Conservation (phyloP, 2,329 filamentous ascomycete genomes). For the Botrytis hyacinthi region DNA sequence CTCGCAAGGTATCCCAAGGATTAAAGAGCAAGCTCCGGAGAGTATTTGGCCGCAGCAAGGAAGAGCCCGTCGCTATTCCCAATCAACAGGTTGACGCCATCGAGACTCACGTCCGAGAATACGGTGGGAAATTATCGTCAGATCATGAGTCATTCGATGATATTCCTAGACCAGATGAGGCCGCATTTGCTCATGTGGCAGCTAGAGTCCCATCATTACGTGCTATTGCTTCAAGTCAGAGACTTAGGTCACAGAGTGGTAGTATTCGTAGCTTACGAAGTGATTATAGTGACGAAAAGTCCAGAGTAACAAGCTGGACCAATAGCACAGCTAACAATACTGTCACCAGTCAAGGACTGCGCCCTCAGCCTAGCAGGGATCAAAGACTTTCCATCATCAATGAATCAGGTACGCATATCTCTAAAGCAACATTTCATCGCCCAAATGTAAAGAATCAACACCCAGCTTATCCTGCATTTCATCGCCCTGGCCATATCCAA, state of each 20-base stretch:
- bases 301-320: conserved; percentile 69
- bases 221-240: conserved; percentile 46
- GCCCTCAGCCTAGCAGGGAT: conserved; percentile 44
- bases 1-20: conserved; percentile 60
- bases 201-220: conserved; percentile 53
- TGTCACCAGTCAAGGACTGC: conserved; percentile 42
- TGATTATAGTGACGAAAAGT: conserved; percentile 50
- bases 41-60: conserved; percentile 49
- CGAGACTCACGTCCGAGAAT: conserved; percentile 34
- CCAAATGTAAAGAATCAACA: conserved; percentile 33
- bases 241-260: conserved; percentile 52
- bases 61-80: conserved; percentile 43
- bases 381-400: conserved; percentile 65
- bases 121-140: conserved; percentile 30
- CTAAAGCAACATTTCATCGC: conserved; percentile 42
- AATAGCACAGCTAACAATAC: conserved; percentile 59
- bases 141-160: conserved; percentile 39
- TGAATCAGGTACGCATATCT: conserved; percentile 50
- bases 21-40: conserved; percentile 61
- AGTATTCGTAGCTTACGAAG: conserved; percentile 52
- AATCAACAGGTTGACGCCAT: conserved; percentile 53
- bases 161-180: conserved; percentile 42
- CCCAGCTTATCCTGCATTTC: conserved; percentile 32
- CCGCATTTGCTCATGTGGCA: conserved; percentile 48
- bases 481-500: conserved; percentile 23